phyloP scores from a whole-genome alignment of 768 basidiomycete genomes.

The Podaxis sp. region DNA sequence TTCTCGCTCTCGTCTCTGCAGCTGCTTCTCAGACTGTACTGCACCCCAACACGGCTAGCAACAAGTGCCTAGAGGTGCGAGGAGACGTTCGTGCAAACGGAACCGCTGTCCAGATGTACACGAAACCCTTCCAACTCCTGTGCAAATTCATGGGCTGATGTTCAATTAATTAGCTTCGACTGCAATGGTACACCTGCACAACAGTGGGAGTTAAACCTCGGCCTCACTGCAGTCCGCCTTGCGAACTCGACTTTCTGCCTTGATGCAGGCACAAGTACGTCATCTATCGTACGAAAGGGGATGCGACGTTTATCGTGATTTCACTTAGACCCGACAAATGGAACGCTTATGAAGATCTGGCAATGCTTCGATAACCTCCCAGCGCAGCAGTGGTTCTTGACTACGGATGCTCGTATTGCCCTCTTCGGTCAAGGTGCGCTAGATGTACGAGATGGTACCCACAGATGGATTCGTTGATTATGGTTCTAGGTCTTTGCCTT shows the following conservation, averaged over 20 bases:
- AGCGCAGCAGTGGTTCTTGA: constrained; percentile 21
- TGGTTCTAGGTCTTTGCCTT: constrained; percentile 9
- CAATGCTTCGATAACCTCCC: constrained; percentile 22
- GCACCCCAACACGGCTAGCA: constrained; percentile 25
- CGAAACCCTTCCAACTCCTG: background rate
- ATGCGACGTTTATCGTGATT: background rate
- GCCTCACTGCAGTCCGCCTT: constrained; percentile 22
- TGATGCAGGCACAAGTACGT: constrained; percentile 26
- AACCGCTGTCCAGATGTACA: constrained; percentile 28
- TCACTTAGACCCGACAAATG: constrained; percentile 16
- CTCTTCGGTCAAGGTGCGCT: constrained; percentile 11
- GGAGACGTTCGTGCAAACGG: constrained; percentile 21
- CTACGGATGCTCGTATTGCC: constrained; percentile 14
- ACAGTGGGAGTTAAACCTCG: constrained; percentile 23
- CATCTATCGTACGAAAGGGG: background rate
- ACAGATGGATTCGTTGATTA: background rate
- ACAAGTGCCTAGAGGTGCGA: constrained; percentile 26
- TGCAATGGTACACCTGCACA: constrained; percentile 28
- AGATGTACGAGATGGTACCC: background rate
- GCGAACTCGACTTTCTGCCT: constrained; percentile 26
- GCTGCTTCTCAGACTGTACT: background rate
- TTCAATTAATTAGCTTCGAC: constrained; percentile 23
- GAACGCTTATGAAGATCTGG: constrained; percentile 24
- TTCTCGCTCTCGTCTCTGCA: background rate
- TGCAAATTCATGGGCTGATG: background rate